Percentiles rank a stretch among this genome's conserved stretches.
phyloP scores from a whole-genome alignment of 78 protist genomes.

The Dictyostelium intermedium region DNA sequence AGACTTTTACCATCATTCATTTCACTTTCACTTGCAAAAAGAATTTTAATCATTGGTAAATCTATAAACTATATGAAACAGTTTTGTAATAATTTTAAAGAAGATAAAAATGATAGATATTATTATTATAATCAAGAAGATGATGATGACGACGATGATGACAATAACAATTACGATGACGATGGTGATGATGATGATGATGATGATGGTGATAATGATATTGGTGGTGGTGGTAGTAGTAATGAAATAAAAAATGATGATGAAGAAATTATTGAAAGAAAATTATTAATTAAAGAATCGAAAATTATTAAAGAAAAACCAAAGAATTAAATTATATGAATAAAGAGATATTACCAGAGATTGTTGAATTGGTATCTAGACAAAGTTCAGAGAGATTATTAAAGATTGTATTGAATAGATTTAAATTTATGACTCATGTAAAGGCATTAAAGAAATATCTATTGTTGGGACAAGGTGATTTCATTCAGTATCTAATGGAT shows the following conservation, averaged over 20 bases:
- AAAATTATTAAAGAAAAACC: background rate
- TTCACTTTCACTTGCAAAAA: background rate
- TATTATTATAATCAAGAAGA: conserved; percentile 7
- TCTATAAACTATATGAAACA: conserved; percentile 85
- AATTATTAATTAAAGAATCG: background rate
- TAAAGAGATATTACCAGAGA: background rate
- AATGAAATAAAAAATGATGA: background rate
- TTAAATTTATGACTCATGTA: conserved; percentile 62
- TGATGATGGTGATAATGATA: background rate
- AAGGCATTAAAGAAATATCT: conserved; percentile 78
- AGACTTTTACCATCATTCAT: conserved; percentile 33
- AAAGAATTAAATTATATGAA: background rate
- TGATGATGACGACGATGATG: background rate
- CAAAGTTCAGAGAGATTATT: conserved; percentile 22
- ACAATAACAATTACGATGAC: background rate
- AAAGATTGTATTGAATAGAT: conserved; percentile 52
- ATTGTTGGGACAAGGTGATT: conserved; percentile 92
- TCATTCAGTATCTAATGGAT: conserved; percentile 87
- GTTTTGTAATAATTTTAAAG: conserved; percentile 45
- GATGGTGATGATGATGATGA: background rate
- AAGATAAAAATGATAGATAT: background rate
- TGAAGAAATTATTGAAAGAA: background rate
- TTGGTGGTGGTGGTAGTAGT: background rate
- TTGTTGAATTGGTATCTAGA: conserved; percentile 8
- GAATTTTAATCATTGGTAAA: conserved; percentile 83